Percentiles rank a stretch among this genome's conserved stretches.
These are phyloP conservation scores for Paecilomyces sp. DNA, from an alignment of 2,329 filamentous ascomycete genomes.

Conservation along the genomic window DNA sequence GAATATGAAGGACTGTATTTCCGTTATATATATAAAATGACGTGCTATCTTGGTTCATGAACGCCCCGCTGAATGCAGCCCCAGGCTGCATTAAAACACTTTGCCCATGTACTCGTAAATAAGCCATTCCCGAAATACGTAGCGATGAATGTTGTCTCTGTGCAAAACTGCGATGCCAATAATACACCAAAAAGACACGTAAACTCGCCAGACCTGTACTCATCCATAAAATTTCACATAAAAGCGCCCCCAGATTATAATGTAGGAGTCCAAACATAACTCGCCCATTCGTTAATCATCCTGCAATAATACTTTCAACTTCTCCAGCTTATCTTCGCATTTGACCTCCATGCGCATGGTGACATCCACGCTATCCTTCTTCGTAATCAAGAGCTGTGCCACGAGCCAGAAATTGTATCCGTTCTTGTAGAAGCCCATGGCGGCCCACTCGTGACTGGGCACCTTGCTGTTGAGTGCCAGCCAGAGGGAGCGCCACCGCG, in stretches of 20 bases:
- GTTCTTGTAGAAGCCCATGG: constrained; percentile 37
- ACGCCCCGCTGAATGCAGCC: not conserved
- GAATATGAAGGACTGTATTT: not conserved
- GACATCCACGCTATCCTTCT: constrained; percentile 36
- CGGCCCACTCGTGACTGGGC: constrained; percentile 28
- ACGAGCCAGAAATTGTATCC: constrained; percentile 38
- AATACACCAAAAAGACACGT: not conserved
- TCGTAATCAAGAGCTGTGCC: constrained; percentile 33
- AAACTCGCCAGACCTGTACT: not conserved
- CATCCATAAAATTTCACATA: not conserved
- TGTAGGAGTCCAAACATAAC: not conserved
- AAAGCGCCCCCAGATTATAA: not conserved
- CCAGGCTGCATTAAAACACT: not conserved
- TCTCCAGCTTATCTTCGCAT: constrained; percentile 36
- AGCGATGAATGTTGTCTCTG: not conserved
- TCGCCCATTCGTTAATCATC: constrained; percentile 17
- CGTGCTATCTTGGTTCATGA: not conserved
- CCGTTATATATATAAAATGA: not conserved
- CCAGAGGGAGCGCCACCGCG: constrained; percentile 34
- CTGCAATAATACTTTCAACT: constrained; percentile 31
- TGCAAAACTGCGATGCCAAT: not conserved
- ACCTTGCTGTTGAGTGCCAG: constrained; percentile 21
- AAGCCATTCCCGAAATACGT: not conserved
- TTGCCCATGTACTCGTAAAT: not conserved
- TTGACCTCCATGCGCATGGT: constrained; percentile 39